These are phyloP conservation scores for Talaromyces verruculosus DNA, from an alignment of 2,329 filamentous ascomycete species.

Conservation along the genomic window DNA sequence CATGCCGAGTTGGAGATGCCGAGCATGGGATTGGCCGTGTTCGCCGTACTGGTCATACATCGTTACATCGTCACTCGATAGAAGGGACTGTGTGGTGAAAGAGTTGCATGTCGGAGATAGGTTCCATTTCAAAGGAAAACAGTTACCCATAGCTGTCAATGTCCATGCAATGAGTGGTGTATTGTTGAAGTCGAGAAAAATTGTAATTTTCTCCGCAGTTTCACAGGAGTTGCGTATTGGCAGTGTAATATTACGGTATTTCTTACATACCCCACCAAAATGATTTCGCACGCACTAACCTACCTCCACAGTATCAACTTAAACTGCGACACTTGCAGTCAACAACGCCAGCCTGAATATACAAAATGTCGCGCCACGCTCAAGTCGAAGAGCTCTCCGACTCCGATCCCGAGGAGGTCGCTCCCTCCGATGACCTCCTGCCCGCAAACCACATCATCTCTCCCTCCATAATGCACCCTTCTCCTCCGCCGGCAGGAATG, in stretches of 20 bases:
- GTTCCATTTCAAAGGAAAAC: background rate
- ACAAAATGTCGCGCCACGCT: constrained; percentile 70
- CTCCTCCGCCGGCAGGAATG: constrained; percentile 3
- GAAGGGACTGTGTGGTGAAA: background rate
- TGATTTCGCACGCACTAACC: constrained; percentile 10
- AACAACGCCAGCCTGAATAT: background rate
- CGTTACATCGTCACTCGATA: background rate
- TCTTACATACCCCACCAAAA: constrained; percentile 1
- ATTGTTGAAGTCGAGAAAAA: background rate
- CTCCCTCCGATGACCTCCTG: constrained; percentile 63
- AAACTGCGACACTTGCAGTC: no score
- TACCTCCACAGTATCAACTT: background rate
- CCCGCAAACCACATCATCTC: constrained; percentile 39
- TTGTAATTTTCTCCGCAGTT: background rate
- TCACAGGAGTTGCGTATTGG: background rate
- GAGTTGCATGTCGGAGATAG: background rate
- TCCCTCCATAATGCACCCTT: constrained; percentile 35
- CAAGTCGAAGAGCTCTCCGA: constrained; percentile 91
- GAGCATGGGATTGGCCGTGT: constrained; percentile 30
- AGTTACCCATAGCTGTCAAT: background rate
- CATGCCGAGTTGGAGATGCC: constrained; percentile 31
- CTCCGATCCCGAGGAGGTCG: constrained; percentile 85
- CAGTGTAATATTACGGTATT: background rate
- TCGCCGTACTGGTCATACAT: constrained; percentile 18
- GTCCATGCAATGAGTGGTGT: background rate